phyloP scores from a whole-genome alignment of 2,329 filamentous ascomycete species.

The Coniosporium uncinatum region DNA sequence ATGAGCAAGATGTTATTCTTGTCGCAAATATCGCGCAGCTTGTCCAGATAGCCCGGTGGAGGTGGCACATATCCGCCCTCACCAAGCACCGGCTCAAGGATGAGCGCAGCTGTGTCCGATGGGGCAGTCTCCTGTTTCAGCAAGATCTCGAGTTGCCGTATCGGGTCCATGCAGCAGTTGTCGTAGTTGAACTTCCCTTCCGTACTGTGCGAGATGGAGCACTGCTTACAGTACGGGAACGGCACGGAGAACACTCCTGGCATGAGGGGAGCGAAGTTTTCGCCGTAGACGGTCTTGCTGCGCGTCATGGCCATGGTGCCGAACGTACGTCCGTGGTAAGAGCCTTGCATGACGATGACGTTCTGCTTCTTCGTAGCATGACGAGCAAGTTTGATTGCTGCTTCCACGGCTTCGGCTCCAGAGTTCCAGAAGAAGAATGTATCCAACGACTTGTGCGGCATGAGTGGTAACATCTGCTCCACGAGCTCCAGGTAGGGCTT shows the following conservation, averaged over 20 bases:
- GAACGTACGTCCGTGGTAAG: slow-evolving; percentile 28
- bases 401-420: slow-evolving; percentile 26
- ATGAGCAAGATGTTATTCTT: slow-evolving; percentile 36
- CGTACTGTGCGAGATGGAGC: slow-evolving; percentile 17
- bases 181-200: slow-evolving; percentile 21
- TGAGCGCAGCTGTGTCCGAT: slow-evolving; percentile 25
- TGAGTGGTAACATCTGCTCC: slow-evolving; percentile 21
- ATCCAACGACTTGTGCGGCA: slow-evolving; percentile 27
- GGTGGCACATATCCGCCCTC: slow-evolving; percentile 28
- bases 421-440: slow-evolving; percentile 34
- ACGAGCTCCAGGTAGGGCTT: slow-evolving; percentile 27
- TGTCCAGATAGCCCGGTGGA: slow-evolving; percentile 21
- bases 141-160: slow-evolving; percentile 23
- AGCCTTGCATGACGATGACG: slow-evolving; percentile 29
- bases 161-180: slow-evolving; percentile 31
- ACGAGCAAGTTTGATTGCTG: slow-evolving; percentile 26
- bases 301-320: slow-evolving; percentile 26
- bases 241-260: slow-evolving; percentile 28
- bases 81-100: slow-evolving; percentile 26
- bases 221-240: slow-evolving; percentile 31
- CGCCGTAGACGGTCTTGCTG: slow-evolving; percentile 27
- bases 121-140: slow-evolving; percentile 26
- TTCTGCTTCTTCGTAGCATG: slow-evolving; percentile 20
- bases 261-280: slow-evolving; percentile 26
- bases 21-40: slow-evolving; percentile 33